Percentiles rank a stretch among this genome's conserved stretches.
These are phyloP conservation scores for Scopulariopsis brevicaulis DNA, from an alignment of 2,329 filamentous ascomycete species.

Conservation along the genomic window DNA sequence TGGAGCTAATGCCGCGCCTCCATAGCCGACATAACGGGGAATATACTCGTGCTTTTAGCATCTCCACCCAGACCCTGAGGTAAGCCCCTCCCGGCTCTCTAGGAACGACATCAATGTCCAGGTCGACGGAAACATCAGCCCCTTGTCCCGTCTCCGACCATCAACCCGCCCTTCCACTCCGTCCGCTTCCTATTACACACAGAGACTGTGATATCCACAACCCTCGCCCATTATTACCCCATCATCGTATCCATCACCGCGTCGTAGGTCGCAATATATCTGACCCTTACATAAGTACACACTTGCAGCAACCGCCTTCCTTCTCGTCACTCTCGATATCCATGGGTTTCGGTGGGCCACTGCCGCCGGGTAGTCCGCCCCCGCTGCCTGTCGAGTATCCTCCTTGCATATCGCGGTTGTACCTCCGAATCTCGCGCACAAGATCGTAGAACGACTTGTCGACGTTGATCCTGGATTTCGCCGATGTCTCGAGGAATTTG, in stretches of 20 bases:
- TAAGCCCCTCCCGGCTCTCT: constrained; percentile 10
- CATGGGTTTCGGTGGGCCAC: constrained; percentile 60
- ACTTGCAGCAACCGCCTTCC: constrained; percentile 76
- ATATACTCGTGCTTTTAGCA: neutral
- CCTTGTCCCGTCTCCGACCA: neutral
- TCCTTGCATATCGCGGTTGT: constrained; percentile 93
- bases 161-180: neutral
- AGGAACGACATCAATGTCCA: constrained; percentile 8
- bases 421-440: constrained; percentile 92
- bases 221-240: neutral
- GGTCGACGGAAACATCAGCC: neutral
- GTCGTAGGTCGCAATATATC: constrained; percentile 2
- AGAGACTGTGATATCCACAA: neutral
- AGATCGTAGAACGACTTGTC: constrained; percentile 98
- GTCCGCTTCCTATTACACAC: neutral
- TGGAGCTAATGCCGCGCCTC: neutral
- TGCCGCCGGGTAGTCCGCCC: constrained; percentile 42
- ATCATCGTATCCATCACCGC: neutral
- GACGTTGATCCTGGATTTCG: constrained; percentile 95
- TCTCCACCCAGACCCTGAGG: constrained; percentile 4
- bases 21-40: constrained; percentile 3
- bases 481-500: constrained; percentile 98
- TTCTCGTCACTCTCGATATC: constrained; percentile 61
- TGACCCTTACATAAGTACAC: constrained; percentile 67
- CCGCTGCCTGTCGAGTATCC: constrained; percentile 63